Conservation (phyloP, 2,329 filamentous ascomycete genomes). For the Alternaria sp. region DNA sequence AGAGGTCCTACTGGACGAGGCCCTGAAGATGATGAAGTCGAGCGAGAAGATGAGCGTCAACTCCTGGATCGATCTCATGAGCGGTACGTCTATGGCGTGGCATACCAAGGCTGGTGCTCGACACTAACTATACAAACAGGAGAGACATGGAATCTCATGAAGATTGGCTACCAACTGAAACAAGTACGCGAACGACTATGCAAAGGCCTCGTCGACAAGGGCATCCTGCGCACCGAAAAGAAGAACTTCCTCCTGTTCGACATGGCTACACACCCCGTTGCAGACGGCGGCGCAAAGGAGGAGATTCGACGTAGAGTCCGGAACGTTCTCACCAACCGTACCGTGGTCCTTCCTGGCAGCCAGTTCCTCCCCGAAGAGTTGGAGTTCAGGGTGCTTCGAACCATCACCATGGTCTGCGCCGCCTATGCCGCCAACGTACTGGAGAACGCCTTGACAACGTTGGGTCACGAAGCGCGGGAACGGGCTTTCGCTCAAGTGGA, state of each 20-base stretch:
- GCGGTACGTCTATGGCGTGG: constrained; percentile 67
- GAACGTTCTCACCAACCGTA: constrained; percentile 91
- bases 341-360: constrained; percentile 84
- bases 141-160: constrained; percentile 99
- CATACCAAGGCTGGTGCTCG: not conserved
- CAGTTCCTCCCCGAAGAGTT: constrained; percentile 93
- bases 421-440: constrained; percentile 98
- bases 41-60: constrained; percentile 99
- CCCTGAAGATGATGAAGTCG: constrained; percentile 99
- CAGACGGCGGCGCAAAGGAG: constrained; percentile 95
- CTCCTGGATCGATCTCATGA: constrained; percentile 99
- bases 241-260: constrained; percentile 99
- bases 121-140: constrained; percentile 63
- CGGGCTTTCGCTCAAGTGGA: constrained; percentile 96
- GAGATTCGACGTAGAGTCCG: constrained; percentile 93
- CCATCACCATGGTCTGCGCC: constrained; percentile 95
- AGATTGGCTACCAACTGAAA: constrained; percentile 99
- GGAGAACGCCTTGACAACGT: constrained; percentile 93
- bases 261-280: constrained; percentile 98
- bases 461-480: constrained; percentile 93
- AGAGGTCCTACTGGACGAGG: constrained; percentile 96
- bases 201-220: constrained; percentile 98
- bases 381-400: constrained; percentile 92
- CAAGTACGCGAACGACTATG: constrained; percentile 97
- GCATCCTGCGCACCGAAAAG: constrained; percentile 97